Evolutionary conservation across 148 eudicot genomes (phyloP).

Genomic region (Camellia lanceoleosa): DNA sequence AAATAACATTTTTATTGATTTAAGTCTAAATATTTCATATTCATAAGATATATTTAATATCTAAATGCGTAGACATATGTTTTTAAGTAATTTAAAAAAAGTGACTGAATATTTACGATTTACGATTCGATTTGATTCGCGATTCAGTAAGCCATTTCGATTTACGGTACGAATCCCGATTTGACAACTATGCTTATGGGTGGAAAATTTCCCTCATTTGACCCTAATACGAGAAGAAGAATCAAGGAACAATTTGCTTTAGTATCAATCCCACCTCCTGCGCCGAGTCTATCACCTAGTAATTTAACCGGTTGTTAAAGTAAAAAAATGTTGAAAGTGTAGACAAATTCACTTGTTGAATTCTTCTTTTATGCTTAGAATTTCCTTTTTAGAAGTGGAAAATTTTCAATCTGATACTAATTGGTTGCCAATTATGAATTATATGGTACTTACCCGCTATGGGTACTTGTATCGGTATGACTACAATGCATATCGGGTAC

Average conservation of each 20-base stretch:
- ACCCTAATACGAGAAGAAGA: background rate
- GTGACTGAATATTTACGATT: no score
- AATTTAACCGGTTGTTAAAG: background rate
- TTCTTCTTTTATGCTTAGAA: background rate
- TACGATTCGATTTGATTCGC: no score
- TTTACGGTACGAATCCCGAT: no score
- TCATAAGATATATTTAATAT: no score
- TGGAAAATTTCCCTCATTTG: background rate
- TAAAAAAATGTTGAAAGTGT: background rate
- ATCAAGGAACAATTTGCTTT: background rate
- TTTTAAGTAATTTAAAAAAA: no score
- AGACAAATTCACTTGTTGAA: background rate
- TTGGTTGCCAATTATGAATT: background rate
- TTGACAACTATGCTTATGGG: background rate
- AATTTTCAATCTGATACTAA: background rate
- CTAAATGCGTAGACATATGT: no score
- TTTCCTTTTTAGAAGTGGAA: background rate
- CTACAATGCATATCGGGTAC: no score
- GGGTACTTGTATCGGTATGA: no score
- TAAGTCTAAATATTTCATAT: no score
- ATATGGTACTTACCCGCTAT: no score
- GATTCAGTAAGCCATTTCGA: no score
- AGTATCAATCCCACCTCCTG: background rate
- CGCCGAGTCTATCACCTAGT: background rate
- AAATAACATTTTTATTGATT: no score